phyloP scores from a whole-genome alignment of 176 grass and related monocot species.

The Bromus sterilis region DNA sequence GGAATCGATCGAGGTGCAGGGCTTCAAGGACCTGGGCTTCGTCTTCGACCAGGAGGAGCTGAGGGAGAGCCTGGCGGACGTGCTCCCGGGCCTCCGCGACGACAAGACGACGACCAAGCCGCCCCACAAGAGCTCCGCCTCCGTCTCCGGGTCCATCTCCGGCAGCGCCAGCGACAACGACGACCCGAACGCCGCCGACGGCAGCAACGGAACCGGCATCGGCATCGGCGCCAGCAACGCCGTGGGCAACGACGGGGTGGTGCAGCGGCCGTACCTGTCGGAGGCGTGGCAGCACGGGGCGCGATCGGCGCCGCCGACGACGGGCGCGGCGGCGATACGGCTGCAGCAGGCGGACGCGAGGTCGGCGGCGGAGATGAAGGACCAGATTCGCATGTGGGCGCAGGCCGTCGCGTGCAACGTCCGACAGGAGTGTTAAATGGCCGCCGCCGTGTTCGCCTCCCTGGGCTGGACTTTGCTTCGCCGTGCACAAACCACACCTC shows the following conservation, averaged over 20 bases:
- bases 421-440: slow-evolving; percentile 35
- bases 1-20: slow-evolving; percentile 85
- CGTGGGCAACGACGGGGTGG: neutral
- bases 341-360: slow-evolving; percentile 37
- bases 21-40: slow-evolving; percentile 89
- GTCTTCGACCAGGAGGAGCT: slow-evolving; percentile 65
- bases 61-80: slow-evolving; percentile 33
- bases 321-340: slow-evolving; percentile 28
- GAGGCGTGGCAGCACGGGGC: slow-evolving; percentile 50
- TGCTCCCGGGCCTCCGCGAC: slow-evolving; percentile 61
- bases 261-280: slow-evolving; percentile 50
- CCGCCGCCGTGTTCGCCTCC: neutral
- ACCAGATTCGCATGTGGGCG: slow-evolving; percentile 88
- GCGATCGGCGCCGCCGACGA: neutral
- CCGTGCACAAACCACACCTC: neutral
- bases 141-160: neutral
- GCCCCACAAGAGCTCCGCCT: neutral
- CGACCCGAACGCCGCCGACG: neutral
- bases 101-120: neutral
- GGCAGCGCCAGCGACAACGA: slow-evolving; percentile 13
- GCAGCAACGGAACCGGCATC: neutral
- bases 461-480: neutral
- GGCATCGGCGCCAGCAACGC: neutral
- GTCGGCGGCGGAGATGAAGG: slow-evolving; percentile 61
- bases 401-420: slow-evolving; percentile 83